Evolutionary conservation across 345 rosid genomes (phyloP).

Genomic region (Aegle marmelos): DNA sequence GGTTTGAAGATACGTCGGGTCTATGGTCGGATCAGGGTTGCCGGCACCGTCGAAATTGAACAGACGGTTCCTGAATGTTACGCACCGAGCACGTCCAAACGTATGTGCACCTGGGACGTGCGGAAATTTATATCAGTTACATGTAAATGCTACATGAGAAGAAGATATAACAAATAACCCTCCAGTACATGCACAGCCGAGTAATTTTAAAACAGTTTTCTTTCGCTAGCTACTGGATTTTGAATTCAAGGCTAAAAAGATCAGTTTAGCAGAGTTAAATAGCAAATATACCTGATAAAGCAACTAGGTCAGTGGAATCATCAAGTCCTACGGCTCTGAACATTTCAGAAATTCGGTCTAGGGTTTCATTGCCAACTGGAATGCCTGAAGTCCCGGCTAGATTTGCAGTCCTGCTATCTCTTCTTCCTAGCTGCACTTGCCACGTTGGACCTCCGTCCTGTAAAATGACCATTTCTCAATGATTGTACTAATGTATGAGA

Average conservation of each 20-base stretch:
- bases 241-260: no score
- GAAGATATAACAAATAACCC: no score
- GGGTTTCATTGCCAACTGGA: background rate
- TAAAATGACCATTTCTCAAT: background rate
- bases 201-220: no score
- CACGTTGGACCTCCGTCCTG: slow-evolving; percentile 42
- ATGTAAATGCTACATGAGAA: no score
- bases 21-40: background rate
- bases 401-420: slow-evolving; percentile 22
- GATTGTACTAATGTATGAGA: no score
- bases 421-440: slow-evolving; percentile 33
- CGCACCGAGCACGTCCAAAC: slow-evolving; percentile 14
- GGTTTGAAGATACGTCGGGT: slow-evolving; percentile 1
- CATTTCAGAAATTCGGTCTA: background rate
- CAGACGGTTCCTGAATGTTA: background rate
- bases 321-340: slow-evolving; percentile 9
- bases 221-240: no score
- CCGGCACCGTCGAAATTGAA: background rate
- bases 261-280: no score
- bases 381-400: background rate
- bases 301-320: slow-evolving; percentile 12
- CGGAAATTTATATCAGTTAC: no score
- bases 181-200: no score
- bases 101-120: slow-evolving; percentile 7
- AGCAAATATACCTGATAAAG: slow-evolving; percentile 3